A percentile compares a stretch with the other conserved stretches of the same genome.
phyloP scores from a whole-genome alignment of 352 stramenopile genomes.

The Phytophthora sojae region DNA sequence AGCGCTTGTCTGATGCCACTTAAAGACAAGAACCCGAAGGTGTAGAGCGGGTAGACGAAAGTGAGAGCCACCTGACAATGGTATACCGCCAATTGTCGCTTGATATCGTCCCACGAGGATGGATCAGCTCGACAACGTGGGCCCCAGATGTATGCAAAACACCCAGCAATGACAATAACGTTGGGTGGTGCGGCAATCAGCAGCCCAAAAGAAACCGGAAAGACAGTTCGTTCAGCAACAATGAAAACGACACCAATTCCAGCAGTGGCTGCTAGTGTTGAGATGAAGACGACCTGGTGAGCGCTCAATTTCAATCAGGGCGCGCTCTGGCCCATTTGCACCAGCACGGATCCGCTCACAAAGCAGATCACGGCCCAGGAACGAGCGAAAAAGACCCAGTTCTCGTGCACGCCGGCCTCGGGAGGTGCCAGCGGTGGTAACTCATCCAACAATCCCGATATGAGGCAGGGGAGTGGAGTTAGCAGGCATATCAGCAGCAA shows the following conservation, averaged over 20 bases:
- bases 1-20: neutral
- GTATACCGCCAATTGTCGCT: neutral
- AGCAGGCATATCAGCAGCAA: neutral
- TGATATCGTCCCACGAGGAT: neutral
- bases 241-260: neutral
- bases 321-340: neutral
- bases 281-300: neutral
- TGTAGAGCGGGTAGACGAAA: neutral
- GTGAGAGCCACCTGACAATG: neutral
- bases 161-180: neutral
- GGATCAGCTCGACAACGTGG: neutral
- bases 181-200: neutral
- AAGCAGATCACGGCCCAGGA: neutral
- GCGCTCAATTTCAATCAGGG: neutral
- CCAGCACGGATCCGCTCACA: neutral
- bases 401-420: neutral
- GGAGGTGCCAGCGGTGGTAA: neutral
- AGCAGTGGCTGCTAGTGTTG: neutral
- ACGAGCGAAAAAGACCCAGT: neutral
- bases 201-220: neutral
- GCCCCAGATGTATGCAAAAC: neutral
- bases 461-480: neutral
- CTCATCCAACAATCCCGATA: neutral
- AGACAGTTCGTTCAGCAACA: neutral
- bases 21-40: neutral